Conservation (phyloP, 257 asterid species). For the Solanum sejunctum region DNA sequence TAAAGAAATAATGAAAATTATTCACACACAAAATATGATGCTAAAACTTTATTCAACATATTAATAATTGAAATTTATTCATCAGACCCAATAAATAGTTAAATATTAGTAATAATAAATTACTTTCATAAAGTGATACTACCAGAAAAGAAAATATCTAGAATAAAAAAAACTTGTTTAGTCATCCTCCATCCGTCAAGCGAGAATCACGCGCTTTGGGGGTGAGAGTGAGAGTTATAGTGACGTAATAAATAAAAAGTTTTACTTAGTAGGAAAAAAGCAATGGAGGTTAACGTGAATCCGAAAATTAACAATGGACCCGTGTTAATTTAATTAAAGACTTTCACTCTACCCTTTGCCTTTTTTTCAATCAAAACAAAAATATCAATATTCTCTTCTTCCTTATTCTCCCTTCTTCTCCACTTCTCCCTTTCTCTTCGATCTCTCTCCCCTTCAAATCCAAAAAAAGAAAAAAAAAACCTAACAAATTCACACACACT, state of each 20-base stretch:
- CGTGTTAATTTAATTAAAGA: not conserved
- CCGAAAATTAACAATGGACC: not conserved
- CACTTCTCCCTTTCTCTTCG: not conserved
- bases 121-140: too few species aligned
- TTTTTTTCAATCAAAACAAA: not conserved
- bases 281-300: not conserved
- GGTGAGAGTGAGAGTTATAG: not conserved
- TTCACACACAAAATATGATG: too few species aligned
- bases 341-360: not conserved
- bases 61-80: too few species aligned
- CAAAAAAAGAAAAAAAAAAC: not conserved
- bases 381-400: not conserved
- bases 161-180: too few species aligned
- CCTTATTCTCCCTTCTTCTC: not conserved
- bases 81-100: too few species aligned
- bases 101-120: too few species aligned
- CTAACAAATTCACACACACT: not conserved
- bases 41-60: too few species aligned
- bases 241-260: not conserved
- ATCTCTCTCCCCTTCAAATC: not conserved
- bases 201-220: not conserved
- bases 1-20: too few species aligned
- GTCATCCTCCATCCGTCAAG: not conserved
- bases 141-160: too few species aligned
- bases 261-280: not conserved